These are phyloP conservation scores for Aspergillus terreus DNA, from an alignment of 2,329 filamentous ascomycete genomes.

Conservation along the genomic window DNA sequence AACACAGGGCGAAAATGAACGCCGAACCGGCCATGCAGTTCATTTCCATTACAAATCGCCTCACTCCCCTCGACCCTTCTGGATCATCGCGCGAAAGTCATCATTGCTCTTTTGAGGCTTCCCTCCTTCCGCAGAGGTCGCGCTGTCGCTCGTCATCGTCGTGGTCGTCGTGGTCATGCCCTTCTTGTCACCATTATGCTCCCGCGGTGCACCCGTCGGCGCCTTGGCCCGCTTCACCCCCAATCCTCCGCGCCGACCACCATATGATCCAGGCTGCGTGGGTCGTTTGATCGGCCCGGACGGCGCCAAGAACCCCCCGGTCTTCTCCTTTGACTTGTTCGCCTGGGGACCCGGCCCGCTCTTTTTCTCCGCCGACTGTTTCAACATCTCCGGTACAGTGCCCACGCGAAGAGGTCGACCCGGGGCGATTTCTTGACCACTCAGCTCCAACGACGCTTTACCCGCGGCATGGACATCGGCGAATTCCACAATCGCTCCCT, in stretches of 20 bases:
- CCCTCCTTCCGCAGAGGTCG: conserved; percentile 14
- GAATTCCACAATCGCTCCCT: conserved; percentile 84
- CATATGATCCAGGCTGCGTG: conserved; percentile 38
- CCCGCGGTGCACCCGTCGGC: neutral
- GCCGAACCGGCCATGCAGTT: conserved; percentile 26
- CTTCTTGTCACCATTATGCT: conserved; percentile 22
- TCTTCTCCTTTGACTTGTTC: conserved; percentile 36
- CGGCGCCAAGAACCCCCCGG: conserved; percentile 25
- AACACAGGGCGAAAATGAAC: conserved; percentile 18
- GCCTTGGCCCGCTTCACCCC: conserved; percentile 42
- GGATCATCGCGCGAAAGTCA: conserved; percentile 55
- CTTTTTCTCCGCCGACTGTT: conserved; percentile 39
- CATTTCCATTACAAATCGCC: conserved; percentile 15
- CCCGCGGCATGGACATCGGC: conserved; percentile 66
- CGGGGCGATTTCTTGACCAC: conserved; percentile 43
- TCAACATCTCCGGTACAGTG: conserved; percentile 50
- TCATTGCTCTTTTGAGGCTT: conserved; percentile 52
- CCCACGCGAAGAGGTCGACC: conserved; percentile 46
- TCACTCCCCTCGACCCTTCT: conserved; percentile 34
- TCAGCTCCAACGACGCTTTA: conserved; percentile 47
- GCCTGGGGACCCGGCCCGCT: conserved; percentile 31
- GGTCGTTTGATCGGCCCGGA: conserved; percentile 43
- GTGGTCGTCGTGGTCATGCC: conserved; percentile 22
- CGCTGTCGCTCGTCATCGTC: conserved; percentile 20
- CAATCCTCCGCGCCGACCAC: conserved; percentile 47